Evolutionary conservation across 768 basidiomycete genomes (phyloP), one percentile per base, ranked within the genome.

Genomic region (Macrolepiota fuliginosa): DNA sequence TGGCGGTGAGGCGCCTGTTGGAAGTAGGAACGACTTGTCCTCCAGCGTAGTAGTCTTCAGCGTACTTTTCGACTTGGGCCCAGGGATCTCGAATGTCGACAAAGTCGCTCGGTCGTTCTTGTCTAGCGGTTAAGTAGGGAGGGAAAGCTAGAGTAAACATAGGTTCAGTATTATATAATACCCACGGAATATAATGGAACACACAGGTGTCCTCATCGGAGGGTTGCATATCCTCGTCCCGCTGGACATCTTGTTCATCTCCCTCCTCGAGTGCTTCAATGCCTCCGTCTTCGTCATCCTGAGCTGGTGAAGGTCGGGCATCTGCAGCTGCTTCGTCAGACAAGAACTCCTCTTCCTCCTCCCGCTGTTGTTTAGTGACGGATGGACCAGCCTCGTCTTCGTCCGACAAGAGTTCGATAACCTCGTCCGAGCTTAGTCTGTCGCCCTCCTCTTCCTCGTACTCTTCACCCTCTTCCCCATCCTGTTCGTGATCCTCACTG

Each of bases 21-120:
- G 54, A 52, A 13, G 52, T 27, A 32, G 64, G 53, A 17, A 62
- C 61, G 39, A 75, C 29, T 55, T 82, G 80, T 0, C 80, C 82
- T 12, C 79, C 81, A 4, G 79, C 73, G 60, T 76, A 77, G 47
- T 70, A 74, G 52, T 77, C 76, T 64, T 77, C 69, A 0, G 76
- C 76, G 61, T 72, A 73, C n/a, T 54, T 72, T 55, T 65, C 65
- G 15, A 73, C 72, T 13, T 71, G 73, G 54, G 65, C 66, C 77
- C 76, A 77, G 29, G 72, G 72, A 64, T 76, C 72, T 22, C 64
- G 71, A n/a, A 76, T 67, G 47, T 77, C 70, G 11, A 74, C 63
- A 19, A 61, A 67, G 11, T 4, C 9, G 11, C 10, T 47, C 24
- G 42, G 25, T 10, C 10, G 13, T 19, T 65, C 65, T 7, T 35